A percentile compares a stretch with the other conserved stretches of the same genome.
These are phyloP conservation scores for Chrysoporthe deuterocubensis DNA, from an alignment of 2,329 filamentous ascomycete species.

Conservation along the genomic window DNA sequence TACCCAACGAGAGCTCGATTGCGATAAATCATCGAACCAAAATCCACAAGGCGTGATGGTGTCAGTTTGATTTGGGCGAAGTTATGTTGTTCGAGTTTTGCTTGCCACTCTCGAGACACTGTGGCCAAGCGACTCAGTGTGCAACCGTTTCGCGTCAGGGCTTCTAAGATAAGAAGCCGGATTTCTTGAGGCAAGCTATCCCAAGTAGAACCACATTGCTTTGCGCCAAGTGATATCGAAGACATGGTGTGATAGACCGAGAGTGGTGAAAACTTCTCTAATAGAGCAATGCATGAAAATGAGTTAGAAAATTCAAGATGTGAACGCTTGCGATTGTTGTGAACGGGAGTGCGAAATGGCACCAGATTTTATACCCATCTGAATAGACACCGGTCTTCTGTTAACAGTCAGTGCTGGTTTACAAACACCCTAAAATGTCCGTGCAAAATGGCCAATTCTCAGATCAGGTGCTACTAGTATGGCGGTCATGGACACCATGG, in stretches of 20 bases:
- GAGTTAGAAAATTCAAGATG: constrained; percentile 9
- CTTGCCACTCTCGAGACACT: constrained; percentile 40
- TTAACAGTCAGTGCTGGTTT: too few species aligned
- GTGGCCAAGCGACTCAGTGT: constrained; percentile 34
- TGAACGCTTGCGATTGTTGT: background rate
- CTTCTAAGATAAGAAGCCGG: constrained; percentile 33
- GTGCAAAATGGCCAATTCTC: background rate
- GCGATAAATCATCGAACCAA: constrained; percentile 36
- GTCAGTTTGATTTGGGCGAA: constrained; percentile 39
- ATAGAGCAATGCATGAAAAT: constrained; percentile 26
- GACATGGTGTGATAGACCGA: constrained; percentile 27
- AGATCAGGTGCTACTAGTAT: too few species aligned
- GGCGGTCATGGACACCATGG: background rate
- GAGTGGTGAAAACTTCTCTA: constrained; percentile 13
- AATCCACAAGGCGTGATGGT: constrained; percentile 35
- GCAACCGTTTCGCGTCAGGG: constrained; percentile 32
- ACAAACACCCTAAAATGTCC: background rate
- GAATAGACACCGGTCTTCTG: too few species aligned
- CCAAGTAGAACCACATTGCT: constrained; percentile 28
- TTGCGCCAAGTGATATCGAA: constrained; percentile 27
- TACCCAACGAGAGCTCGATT: constrained; percentile 36
- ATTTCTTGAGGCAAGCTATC: constrained; percentile 33
- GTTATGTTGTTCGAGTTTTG: constrained; percentile 35
- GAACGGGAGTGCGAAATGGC: constrained; percentile 9
- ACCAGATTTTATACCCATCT: too few species aligned